These are phyloP conservation scores for Kalanchoe fedtschenkoi DNA, from an alignment of 164 flowering plant species.

Conservation along the genomic window DNA sequence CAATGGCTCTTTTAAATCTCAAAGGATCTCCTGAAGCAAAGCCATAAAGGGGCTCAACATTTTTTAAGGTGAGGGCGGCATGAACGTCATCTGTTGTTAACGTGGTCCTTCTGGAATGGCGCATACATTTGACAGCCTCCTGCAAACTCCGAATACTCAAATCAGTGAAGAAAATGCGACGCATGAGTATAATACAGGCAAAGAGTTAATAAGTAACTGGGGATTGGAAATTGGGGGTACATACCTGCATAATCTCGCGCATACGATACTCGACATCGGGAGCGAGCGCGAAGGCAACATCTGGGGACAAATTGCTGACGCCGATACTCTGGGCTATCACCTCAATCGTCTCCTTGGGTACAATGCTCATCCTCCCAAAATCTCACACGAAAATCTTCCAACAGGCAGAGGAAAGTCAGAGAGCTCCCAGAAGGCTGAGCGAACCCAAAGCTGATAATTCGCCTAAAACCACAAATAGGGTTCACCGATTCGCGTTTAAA, in stretches of 20 bases:
- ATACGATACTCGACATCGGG: slow-evolving; percentile 93
- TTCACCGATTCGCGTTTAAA: no score
- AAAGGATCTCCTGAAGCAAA: slow-evolving; percentile 75
- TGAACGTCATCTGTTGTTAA: slow-evolving; percentile 84
- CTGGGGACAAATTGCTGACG: slow-evolving; percentile 57
- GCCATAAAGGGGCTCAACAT: slow-evolving; percentile 95
- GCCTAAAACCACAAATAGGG: no score
- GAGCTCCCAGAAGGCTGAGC: no score
- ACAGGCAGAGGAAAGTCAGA: no score
- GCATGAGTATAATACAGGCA: no score
- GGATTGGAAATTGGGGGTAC: not conserved
- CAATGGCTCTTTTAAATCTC: slow-evolving; percentile 74
- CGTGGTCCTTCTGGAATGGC: slow-evolving; percentile 66
- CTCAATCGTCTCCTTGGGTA: slow-evolving; percentile 82
- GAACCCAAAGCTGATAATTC: no score
- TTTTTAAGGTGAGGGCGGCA: slow-evolving; percentile 66
- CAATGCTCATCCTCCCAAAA: slow-evolving; percentile 72
- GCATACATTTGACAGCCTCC: slow-evolving; percentile 98
- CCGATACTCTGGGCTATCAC: slow-evolving; percentile 92
- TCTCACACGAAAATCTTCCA: no score
- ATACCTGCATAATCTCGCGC: slow-evolving; percentile 94
- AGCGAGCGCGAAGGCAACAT: slow-evolving; percentile 80
- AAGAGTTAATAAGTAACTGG: not conserved
- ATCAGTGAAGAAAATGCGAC: no score
- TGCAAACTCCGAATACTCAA: slow-evolving; percentile 14